Base-by-base conservation (phyloP, 1,284 basidiomycete species). In the Cryptococcus hybrid region DNA sequence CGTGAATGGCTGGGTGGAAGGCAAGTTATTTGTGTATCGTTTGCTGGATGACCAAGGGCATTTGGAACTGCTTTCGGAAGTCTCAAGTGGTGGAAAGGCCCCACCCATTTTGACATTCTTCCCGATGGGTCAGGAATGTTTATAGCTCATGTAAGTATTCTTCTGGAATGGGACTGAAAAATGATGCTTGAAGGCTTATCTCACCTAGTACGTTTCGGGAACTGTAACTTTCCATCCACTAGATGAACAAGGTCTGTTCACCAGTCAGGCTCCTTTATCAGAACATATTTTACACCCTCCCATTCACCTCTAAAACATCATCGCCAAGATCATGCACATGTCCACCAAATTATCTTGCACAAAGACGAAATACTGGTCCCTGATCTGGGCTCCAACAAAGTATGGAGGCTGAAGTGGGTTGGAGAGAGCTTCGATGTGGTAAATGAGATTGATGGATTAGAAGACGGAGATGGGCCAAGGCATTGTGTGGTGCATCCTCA, bases 401-500 rank as follows among this genome's bases (percentile, higher is more conserved):
- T 68, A n/a, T 66, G 59, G 60, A 47, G 65, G 40, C 47, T 60
- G 50, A 55, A 54, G n/a, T 57, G 52, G 47, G 49, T 40, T 49
- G 49, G 42, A 39, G 47, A 54, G 40, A 8, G n/a, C 24, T 52
- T 54, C 47, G 38, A 40, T n/a, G 8, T 59, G 40, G 7, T 53
- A 6, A 48, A 37, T 7, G 51, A 56, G 37, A 49, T 59, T 34
- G 52, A 50, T 40, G 63, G 55, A 3, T 57, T 66, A 12, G 54
- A 64, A 37, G 56, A 58, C n/a, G 62, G 62, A 5, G 64, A 68
- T 56, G 66, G 66, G 11, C 64, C 64, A 13, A 56, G 66, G 52
- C 66, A 68, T 56, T 51, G 50, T 30, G 60, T 59, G 7, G 50
- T 68, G 2, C 66, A 68, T 57, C 66, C 66, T 4, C 51, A 38